Conservation (phyloP, 1,284 basidiomycete species). For the Trametes polyzona region DNA sequence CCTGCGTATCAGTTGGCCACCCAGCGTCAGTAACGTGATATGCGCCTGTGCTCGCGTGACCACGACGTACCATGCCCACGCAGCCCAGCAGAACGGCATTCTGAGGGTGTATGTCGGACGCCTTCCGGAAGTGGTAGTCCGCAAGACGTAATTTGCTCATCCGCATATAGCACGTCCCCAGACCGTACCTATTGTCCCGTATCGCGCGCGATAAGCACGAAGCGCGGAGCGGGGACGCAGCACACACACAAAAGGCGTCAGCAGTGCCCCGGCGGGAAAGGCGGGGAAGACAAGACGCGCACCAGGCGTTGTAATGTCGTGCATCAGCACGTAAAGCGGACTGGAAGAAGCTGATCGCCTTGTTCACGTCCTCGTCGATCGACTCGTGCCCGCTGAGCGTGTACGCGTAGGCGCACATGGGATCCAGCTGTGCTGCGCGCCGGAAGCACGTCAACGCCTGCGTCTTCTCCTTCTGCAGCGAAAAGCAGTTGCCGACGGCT, state of each 20-base stretch:
- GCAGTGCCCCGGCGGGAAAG: conserved; percentile 8
- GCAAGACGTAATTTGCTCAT: conserved; percentile 90
- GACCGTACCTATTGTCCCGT: conserved; percentile 78
- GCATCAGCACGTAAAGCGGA: conserved; percentile 85
- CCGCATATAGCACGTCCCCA: conserved; percentile 91
- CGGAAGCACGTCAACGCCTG: conserved; percentile 92
- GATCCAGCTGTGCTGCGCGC: conserved; percentile 84
- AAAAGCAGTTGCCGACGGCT: conserved; percentile 91
- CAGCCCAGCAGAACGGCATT: conserved; percentile 91
- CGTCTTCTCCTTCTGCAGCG: conserved; percentile 86
- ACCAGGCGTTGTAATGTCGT: conserved; percentile 97
- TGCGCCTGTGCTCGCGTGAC: conserved; percentile 16
- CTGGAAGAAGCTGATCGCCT: conserved; percentile 89
- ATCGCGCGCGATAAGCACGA: conserved; percentile 6
- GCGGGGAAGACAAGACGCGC: conserved; percentile 37
- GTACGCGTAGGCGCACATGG: conserved; percentile 88
- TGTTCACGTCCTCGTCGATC: conserved; percentile 90
- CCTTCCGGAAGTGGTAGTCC: conserved; percentile 93
- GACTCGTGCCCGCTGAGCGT: conserved; percentile 95
- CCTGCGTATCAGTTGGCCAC: conserved; percentile 47
- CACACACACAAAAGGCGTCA: conserved; percentile 1
- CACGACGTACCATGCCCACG: conserved; percentile 82
- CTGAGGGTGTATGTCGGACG: conserved; percentile 86
- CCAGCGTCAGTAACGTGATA: conserved; percentile 30
- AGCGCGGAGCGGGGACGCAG: not conserved